phyloP scores from a whole-genome alignment of 2,329 filamentous ascomycete species.

The Cercospora sojina region DNA sequence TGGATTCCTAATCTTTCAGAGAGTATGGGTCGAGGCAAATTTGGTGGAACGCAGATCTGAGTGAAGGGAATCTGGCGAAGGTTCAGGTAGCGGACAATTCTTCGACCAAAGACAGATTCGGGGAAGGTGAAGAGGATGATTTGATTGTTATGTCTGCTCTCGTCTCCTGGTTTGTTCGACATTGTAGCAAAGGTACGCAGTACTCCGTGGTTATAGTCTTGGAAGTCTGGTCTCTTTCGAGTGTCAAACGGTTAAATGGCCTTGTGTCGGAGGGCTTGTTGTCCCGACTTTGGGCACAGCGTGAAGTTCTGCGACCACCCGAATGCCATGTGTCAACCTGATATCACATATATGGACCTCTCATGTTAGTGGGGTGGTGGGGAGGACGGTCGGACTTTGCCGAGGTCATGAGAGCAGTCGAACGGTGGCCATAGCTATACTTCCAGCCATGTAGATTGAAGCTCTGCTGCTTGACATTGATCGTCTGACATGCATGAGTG shows the following conservation, averaged over 20 bases:
- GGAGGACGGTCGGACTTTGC: neutral
- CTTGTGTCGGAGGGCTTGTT: neutral
- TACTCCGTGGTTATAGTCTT: neutral
- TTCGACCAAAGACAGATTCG: slow-evolving; percentile 23
- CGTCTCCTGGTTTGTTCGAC: neutral
- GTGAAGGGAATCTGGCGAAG: slow-evolving; percentile 21
- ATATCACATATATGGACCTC: neutral
- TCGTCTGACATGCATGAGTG: neutral
- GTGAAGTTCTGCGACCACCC: neutral
- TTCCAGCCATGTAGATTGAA: neutral
- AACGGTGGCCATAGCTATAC: neutral
- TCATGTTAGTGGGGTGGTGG: neutral
- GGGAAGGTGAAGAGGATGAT: slow-evolving; percentile 28
- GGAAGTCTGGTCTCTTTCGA: neutral
- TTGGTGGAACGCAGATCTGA: slow-evolving; percentile 25
- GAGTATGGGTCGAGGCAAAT: slow-evolving; percentile 22
- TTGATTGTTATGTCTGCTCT: neutral
- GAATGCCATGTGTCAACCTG: neutral
- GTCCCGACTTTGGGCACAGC: neutral
- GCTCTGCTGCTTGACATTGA: neutral
- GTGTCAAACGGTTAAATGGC: neutral
- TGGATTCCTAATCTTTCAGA: slow-evolving; percentile 24
- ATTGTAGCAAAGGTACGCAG: neutral
- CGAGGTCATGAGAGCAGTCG: neutral
- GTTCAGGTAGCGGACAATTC: slow-evolving; percentile 25